These are phyloP conservation scores for Tricholoma bakamatsutake DNA, from an alignment of 768 basidiomycete genomes.

Conservation along the genomic window DNA sequence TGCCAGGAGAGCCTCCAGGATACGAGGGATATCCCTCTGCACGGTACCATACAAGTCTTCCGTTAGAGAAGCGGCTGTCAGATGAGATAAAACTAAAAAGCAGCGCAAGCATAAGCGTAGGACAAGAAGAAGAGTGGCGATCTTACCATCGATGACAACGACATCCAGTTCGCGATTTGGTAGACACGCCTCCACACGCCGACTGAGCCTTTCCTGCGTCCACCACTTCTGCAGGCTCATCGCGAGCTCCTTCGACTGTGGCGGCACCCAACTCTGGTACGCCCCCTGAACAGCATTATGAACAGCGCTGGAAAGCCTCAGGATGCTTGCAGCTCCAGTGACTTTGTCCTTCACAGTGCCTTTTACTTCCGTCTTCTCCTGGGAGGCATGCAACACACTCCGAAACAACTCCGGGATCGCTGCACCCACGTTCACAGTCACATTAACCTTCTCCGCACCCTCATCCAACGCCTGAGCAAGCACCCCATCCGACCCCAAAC, in stretches of 20 bases:
- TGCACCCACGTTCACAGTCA: neutral
- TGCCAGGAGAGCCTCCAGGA: conserved; percentile 68
- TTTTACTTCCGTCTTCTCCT: conserved; percentile 13
- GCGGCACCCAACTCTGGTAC: neutral
- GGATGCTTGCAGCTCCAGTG: neutral
- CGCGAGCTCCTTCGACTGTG: neutral
- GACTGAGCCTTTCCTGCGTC: conserved; percentile 47
- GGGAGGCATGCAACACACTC: conserved; percentile 6
- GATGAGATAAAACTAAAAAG: conserved; percentile 52
- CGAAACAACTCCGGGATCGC: neutral
- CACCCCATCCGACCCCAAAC: conserved; percentile 56
- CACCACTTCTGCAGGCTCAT: conserved; percentile 41
- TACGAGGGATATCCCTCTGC: conserved; percentile 78
- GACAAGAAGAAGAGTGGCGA: neutral
- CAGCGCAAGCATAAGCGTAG: conserved; percentile 2
- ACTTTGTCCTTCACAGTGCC: conserved; percentile 14
- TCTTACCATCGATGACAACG: conserved; percentile 55
- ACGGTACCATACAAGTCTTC: conserved; percentile 83
- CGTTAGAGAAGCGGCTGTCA: conserved; percentile 65
- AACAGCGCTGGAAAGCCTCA: neutral
- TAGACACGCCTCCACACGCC: conserved; percentile 46
- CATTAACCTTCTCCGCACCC: conserved; percentile 31
- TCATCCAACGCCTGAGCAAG: conserved; percentile 45
- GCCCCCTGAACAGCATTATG: neutral
- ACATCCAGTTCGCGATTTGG: conserved; percentile 61